phyloP scores from a whole-genome alignment of 2,329 filamentous ascomycete species.

The Fusarium sp. region DNA sequence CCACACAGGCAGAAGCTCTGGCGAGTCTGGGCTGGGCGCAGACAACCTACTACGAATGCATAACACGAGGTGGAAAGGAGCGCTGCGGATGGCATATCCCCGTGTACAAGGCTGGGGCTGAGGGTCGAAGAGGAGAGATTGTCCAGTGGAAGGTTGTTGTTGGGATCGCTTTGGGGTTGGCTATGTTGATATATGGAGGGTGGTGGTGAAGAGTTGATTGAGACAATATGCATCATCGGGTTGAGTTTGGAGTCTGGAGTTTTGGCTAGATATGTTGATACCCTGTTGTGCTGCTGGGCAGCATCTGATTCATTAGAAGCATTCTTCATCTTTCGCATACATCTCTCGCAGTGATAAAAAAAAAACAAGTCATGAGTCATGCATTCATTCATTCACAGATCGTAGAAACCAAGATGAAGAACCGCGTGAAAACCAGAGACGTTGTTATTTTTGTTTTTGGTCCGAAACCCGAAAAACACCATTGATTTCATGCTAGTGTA shows the following conservation, averaged over 20 bases:
- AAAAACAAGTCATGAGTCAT: conserved; percentile 25
- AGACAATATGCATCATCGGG: conserved; percentile 14
- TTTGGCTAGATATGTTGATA: conserved; percentile 37
- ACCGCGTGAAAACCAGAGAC: conserved; percentile 33
- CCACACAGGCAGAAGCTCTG: conserved; percentile 49
- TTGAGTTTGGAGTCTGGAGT: conserved; percentile 38
- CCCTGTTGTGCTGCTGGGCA: conserved; percentile 37
- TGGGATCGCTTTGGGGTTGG: conserved; percentile 27
- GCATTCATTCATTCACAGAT: conserved; percentile 29
- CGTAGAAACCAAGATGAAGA: background rate
- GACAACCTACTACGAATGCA: conserved; percentile 54
- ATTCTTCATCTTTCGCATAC: background rate
- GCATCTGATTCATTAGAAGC: conserved; percentile 15
- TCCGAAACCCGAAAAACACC: conserved; percentile 59
- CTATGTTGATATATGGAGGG: conserved; percentile 19
- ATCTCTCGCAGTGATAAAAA: background rate
- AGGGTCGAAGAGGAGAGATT: conserved; percentile 41
- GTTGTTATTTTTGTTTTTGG: conserved; percentile 49
- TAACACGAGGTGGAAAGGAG: conserved; percentile 49
- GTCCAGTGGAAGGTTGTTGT: conserved; percentile 35
- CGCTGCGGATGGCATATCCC: conserved; percentile 56
- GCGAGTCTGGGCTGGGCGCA: conserved; percentile 52
- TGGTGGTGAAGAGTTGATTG: conserved; percentile 16
- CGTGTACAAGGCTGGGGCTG: conserved; percentile 47
- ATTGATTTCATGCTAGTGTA: conserved; percentile 60